Evolutionary conservation across 768 basidiomycete species (phyloP), one percentile per base, ranked within the genome.

Genomic region (Termitomyces sp.): DNA sequence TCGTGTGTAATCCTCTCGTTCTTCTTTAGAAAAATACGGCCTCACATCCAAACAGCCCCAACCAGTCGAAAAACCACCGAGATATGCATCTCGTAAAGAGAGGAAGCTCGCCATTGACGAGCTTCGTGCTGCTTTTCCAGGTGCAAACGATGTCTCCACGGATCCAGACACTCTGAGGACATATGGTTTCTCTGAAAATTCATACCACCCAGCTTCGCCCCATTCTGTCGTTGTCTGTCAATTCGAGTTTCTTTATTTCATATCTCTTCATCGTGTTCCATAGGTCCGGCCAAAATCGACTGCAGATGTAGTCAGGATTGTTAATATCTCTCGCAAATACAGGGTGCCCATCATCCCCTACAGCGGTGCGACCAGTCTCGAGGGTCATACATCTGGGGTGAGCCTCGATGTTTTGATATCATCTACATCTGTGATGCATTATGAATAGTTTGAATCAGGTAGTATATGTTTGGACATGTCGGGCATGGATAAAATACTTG

Each of bases 381-480:
- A 96, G 68, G 92, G 92, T 0, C 92, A 96, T 72, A 91, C 87
- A 60, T 82, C 83, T 49, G 89, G 88, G 29, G 90, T 90, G 65
- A 56, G 78, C 70, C 12, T 24, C 29, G 39, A 39, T 36, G 22
- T 60, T 55, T 37, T 15, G 47, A 34, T 41, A 20, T 52, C 24
- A 48, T 54, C 22, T 49, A 2, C 34, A 51, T 45, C 39, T 33
- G 39, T 50, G 39, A 34, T 47, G 47, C 50, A 45, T 56, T n/a
- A 28, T 41, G 46, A 37, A 36, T 34, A 37, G 45, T 59, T 53
- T 9, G 26, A n/a, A 42, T 67, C 72, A 4, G 87, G 87, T 42
- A 87, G 90, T 5, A 92, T 96, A 53, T 94, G 90, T 55, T 65
- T 95, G 20, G 90, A 95, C 67, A 76, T 95, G 75, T 85, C 87